phyloP scores from a whole-genome alignment of 768 basidiomycete species.

The Crucibulum laeve region DNA sequence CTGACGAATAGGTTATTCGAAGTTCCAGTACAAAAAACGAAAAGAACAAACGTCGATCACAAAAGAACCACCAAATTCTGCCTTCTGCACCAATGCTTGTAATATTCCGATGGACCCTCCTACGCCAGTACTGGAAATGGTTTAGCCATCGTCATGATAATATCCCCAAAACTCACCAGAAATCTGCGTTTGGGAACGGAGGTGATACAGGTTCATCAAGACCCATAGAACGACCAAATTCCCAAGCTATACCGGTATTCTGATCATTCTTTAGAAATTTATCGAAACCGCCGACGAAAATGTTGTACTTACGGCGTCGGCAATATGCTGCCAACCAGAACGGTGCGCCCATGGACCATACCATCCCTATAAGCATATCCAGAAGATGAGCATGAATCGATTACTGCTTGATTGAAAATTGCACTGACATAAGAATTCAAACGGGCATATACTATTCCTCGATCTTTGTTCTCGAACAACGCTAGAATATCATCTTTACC shows the following conservation, averaged over 20 bases:
- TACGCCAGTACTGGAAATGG: background rate
- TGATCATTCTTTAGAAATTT: too few species aligned
- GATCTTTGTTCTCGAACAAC: conserved; percentile 13
- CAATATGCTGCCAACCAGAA: conserved; percentile 18
- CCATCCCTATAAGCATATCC: conserved; percentile 20
- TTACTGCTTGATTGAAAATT: too few species aligned
- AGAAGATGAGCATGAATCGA: too few species aligned
- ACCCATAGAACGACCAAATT: background rate
- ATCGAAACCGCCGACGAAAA: too few species aligned
- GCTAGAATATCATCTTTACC: conserved; percentile 21
- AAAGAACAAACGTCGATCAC: background rate
- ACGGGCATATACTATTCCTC: conserved; percentile 18
- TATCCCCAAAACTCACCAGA: background rate
- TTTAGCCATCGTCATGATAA: background rate
- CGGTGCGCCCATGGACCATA: conserved; percentile 17
- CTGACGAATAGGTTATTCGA: background rate
- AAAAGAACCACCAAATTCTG: background rate
- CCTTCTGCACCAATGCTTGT: background rate
- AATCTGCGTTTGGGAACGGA: background rate
- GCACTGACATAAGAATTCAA: conserved; percentile 22
- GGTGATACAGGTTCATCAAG: background rate
- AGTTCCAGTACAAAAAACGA: background rate
- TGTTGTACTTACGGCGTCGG: background rate
- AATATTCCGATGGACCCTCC: background rate
- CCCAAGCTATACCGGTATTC: background rate